phyloP scores from a whole-genome alignment of 225 moss, liverwort and hornwort genomes.

The Asterella californica region DNA sequence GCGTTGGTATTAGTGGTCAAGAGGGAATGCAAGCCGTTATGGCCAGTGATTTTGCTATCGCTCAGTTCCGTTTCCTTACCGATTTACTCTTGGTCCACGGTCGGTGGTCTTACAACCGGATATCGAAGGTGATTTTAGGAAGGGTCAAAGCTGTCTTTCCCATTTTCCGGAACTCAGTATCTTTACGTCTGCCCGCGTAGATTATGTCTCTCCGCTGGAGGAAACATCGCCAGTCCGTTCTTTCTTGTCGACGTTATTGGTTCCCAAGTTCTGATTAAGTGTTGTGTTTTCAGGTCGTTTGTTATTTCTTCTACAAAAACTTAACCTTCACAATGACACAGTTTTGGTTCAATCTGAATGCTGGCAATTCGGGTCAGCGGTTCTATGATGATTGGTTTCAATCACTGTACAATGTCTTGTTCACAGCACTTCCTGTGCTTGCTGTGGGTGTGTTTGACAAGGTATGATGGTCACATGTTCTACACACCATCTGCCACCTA shows the following conservation, averaged over 20 bases:
- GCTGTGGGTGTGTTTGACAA: conserved; percentile 90
- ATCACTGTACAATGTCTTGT: conserved; percentile 87
- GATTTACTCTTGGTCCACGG: conserved; percentile 90
- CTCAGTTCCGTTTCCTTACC: conserved; percentile 83
- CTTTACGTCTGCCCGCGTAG: too few species aligned
- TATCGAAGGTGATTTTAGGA: conserved; percentile 58
- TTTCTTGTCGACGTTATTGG: neutral
- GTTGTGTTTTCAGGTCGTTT: conserved; percentile 54
- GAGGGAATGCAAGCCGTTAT: conserved; percentile 99
- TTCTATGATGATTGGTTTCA: conserved; percentile 98
- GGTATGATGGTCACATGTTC: conserved; percentile 32
- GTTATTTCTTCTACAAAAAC: conserved; percentile 97
- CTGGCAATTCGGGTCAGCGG: conserved; percentile 88
- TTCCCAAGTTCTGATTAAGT: neutral
- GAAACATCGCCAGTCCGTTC: neutral
- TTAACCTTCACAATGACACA: conserved; percentile 82
- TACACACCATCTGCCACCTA: too few species aligned
- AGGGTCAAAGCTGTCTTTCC: neutral
- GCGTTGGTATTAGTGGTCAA: conserved; percentile 92
- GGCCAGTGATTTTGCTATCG: conserved; percentile 98
- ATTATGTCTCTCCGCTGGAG: too few species aligned
- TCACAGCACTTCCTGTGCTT: conserved; percentile 90
- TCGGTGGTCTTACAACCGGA: conserved; percentile 91
- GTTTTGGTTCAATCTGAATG: conserved; percentile 92
- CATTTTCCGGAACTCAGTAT: too few species aligned